Conservation (phyloP, 2,329 filamentous ascomycete species). For the Penicillium glabrum region DNA sequence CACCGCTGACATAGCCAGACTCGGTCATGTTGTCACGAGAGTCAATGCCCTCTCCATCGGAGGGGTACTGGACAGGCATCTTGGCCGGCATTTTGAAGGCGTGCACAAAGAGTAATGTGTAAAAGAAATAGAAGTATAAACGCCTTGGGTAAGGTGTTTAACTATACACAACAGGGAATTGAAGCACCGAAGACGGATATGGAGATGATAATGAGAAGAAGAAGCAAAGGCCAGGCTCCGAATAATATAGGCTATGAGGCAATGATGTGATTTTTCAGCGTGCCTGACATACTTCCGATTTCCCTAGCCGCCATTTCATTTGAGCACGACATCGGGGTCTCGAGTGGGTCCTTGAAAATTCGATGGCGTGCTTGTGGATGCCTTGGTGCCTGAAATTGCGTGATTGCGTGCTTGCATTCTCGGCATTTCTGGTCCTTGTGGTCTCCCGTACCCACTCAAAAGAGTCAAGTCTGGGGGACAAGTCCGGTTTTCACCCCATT, state of each 20-base stretch:
- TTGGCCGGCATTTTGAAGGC: conserved; percentile 39
- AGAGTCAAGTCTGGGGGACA: background rate
- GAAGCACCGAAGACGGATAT: background rate
- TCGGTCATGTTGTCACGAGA: conserved; percentile 68
- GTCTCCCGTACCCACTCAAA: background rate
- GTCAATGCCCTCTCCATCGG: conserved; percentile 35
- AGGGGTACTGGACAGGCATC: conserved; percentile 36
- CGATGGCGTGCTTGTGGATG: background rate
- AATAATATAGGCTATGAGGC: background rate
- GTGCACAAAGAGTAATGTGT: background rate
- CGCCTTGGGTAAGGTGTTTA: background rate
- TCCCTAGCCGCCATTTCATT: background rate
- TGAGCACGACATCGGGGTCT: background rate
- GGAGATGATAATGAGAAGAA: background rate
- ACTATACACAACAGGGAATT: background rate
- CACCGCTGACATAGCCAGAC: conserved; percentile 72
- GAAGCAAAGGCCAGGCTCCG: background rate
- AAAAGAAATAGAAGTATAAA: background rate
- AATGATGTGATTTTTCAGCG: background rate
- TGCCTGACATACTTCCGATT: background rate
- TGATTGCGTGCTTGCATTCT: background rate
- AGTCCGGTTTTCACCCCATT: background rate
- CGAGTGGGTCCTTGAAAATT: background rate
- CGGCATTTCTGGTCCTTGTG: background rate
- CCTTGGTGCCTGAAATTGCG: background rate